A percentile compares a stretch with the other conserved stretches of the same genome.
These are phyloP conservation scores for Osmanthus fragrans DNA, from an alignment of 257 asterid genomes.

Conservation along the genomic window DNA sequence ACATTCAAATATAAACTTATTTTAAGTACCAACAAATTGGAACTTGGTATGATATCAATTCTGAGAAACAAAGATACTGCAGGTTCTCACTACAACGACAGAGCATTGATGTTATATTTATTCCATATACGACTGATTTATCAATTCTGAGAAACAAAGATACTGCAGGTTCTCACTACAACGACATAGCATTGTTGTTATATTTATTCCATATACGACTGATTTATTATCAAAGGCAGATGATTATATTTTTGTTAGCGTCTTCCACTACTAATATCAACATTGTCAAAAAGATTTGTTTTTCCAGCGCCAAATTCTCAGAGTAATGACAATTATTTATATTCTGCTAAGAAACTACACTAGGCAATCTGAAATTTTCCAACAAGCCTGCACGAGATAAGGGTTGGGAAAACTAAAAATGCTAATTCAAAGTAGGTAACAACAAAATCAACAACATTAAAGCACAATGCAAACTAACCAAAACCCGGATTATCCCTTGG, in stretches of 20 bases:
- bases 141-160: not conserved
- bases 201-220: no score
- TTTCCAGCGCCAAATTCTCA: no score
- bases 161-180: not conserved
- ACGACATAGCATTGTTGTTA: not conserved
- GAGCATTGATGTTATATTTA: not conserved
- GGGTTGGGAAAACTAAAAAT: not conserved
- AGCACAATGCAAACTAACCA: slow-evolving; percentile 51
- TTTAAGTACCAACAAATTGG: not conserved
- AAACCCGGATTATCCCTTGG: slow-evolving; percentile 81
- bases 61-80: not conserved
- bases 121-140: no score
- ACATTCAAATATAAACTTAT: no score
- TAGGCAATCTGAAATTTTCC: not conserved
- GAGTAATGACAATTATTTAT: no score
- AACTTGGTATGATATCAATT: not conserved
- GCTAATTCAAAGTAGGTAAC: not conserved
- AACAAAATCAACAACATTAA: not conserved
- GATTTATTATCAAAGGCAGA: not conserved
- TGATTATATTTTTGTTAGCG: no score
- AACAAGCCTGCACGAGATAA: not conserved
- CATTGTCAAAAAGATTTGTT: no score
- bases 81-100: not conserved
- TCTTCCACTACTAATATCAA: no score
- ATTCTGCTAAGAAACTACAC: not conserved